Evolutionary conservation across 768 basidiomycete genomes (phyloP).

Genomic region (Xerocomellus chrysenteron): DNA sequence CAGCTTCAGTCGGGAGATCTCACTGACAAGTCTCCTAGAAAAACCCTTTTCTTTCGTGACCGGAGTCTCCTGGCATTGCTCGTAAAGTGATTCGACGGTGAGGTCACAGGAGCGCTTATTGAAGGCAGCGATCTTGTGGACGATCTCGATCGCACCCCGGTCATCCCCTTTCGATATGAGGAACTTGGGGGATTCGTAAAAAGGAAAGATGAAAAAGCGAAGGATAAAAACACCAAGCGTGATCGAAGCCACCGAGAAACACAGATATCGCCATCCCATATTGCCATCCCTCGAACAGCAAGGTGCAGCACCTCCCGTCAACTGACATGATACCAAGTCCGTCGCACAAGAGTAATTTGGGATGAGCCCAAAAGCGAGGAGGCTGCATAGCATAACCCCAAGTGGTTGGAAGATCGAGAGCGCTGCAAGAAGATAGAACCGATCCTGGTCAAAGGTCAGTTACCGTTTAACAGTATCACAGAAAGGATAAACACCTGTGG

Average conservation of each 20-base stretch:
- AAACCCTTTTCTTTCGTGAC: not conserved
- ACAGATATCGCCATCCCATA: constrained; percentile 22
- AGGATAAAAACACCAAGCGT: constrained; percentile 11
- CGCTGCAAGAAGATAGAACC: constrained; percentile 16
- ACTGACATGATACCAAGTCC: constrained; percentile 6
- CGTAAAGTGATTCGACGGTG: constrained; percentile 13
- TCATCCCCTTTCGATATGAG: constrained; percentile 15
- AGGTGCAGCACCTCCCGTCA: constrained; percentile 11
- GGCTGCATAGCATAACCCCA: not conserved
- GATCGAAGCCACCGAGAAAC: constrained; percentile 9
- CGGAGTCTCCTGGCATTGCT: constrained; percentile 1
- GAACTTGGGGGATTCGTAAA: constrained; percentile 16
- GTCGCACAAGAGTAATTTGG: constrained; percentile 15
- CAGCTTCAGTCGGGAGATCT: constrained; percentile 8
- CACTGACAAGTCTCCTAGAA: not conserved
- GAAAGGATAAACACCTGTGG: constrained; percentile 5
- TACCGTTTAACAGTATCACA: not conserved
- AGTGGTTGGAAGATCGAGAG: constrained; percentile 9
- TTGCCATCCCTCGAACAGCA: constrained; percentile 17
- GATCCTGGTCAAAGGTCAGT: constrained; percentile 5
- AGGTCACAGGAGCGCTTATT: constrained; percentile 11
- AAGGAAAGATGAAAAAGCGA: constrained; percentile 16
- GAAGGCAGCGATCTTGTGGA: constrained; percentile 15
- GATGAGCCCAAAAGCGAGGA: constrained; percentile 11
- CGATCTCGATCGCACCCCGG: constrained; percentile 10